These are phyloP conservation scores for apple (Malus domestica) DNA, from an alignment of 306 rosid species.

Conservation along the genomic window DNA sequence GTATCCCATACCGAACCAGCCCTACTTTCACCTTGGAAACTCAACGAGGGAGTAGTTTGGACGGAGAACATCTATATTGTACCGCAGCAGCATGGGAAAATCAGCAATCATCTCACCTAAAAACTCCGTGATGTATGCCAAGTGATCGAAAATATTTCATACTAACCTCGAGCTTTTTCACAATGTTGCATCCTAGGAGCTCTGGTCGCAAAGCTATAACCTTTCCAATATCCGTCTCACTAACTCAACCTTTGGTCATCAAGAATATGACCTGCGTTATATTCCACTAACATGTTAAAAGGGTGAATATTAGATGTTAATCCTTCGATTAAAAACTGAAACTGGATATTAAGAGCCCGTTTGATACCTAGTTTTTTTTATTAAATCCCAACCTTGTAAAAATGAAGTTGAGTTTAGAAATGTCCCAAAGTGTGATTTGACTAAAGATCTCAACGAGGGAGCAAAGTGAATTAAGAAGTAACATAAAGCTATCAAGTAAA, in stretches of 20 bases:
- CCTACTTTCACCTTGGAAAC: too few species aligned
- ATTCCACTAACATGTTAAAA: conserved; percentile 19
- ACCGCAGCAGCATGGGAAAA: conserved; percentile 84
- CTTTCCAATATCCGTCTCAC: conserved; percentile 58
- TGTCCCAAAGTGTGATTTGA: too few species aligned
- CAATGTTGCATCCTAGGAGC: conserved; percentile 80
- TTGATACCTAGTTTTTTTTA: too few species aligned
- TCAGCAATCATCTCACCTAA: conserved; percentile 85
- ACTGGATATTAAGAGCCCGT: not conserved
- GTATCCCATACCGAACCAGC: too few species aligned
- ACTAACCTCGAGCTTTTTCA: conserved; percentile 67
- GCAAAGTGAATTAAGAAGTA: too few species aligned
- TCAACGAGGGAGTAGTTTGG: conserved; percentile 45
- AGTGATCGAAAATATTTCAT: conserved; percentile 78
- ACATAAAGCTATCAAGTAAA: too few species aligned
- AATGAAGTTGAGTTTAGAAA: too few species aligned
- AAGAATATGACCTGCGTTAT: conserved; percentile 71
- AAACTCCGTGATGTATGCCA: conserved; percentile 47
- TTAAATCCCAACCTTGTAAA: too few species aligned
- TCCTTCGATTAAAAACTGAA: not conserved
- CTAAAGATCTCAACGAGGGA: too few species aligned
- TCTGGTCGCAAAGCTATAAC: conserved; percentile 83
- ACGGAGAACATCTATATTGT: conserved; percentile 63
- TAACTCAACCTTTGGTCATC: conserved; percentile 83
- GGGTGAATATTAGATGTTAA: not conserved